Conservation (phyloP, 768 basidiomycete genomes). For the Termitomyces sp. region DNA sequence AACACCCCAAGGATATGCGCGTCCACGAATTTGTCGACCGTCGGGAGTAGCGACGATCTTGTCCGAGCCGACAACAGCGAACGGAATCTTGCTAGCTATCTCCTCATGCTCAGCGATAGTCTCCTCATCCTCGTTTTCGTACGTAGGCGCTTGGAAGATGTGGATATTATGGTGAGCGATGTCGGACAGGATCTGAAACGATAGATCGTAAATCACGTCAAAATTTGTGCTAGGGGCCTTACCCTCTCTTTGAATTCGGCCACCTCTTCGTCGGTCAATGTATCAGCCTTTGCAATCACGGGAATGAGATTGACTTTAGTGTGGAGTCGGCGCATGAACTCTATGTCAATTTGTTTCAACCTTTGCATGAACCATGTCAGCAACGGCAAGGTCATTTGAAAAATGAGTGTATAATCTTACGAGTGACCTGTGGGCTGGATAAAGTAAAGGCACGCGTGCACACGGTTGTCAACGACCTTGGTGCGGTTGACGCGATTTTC, state of each 20-base stretch:
- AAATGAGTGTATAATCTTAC: slow-evolving; percentile 46
- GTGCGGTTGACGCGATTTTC: slow-evolving; percentile 96
- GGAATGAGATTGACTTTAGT: slow-evolving; percentile 98
- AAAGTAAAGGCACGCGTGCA: slow-evolving; percentile 98
- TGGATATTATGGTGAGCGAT: slow-evolving; percentile 94
- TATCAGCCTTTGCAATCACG: slow-evolving; percentile 97
- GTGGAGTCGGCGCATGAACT: slow-evolving; percentile 97
- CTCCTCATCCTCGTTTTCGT: slow-evolving; percentile 98
- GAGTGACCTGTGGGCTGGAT: slow-evolving; percentile 98
- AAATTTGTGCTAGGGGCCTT: slow-evolving; percentile 17
- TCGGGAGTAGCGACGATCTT: slow-evolving; percentile 74
- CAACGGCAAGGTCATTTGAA: background rate
- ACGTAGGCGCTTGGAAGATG: slow-evolving; percentile 96
- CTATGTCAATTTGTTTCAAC: slow-evolving; percentile 96
- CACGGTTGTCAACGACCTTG: slow-evolving; percentile 94
- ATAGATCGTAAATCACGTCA: background rate
- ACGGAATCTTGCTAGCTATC: slow-evolving; percentile 97
- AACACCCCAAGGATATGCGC: slow-evolving; percentile 97
- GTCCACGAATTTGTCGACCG: slow-evolving; percentile 90
- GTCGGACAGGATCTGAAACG: slow-evolving; percentile 78
- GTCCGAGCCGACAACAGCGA: slow-evolving; percentile 96
- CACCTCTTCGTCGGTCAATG: slow-evolving; percentile 95
- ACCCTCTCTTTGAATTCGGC: slow-evolving; percentile 90
- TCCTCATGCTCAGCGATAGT: slow-evolving; percentile 96
- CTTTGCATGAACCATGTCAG: slow-evolving; percentile 31